These are phyloP conservation scores for Paramecium bursaria DNA, from an alignment of 73 alveolate genomes.

Conservation along the genomic window DNA sequence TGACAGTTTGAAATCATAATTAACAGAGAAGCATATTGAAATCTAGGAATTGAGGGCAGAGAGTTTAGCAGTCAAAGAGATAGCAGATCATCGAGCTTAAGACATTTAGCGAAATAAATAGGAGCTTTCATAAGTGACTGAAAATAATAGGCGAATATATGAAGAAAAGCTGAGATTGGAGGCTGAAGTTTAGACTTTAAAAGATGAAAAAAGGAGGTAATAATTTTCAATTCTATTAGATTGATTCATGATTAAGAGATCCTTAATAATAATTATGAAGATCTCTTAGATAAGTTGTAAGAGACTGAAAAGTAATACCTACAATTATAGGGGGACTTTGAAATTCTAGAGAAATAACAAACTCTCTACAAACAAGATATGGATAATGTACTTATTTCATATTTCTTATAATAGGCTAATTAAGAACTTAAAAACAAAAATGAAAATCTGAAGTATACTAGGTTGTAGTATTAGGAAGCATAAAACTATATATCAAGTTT, in stretches of 20 bases:
- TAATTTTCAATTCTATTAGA: background rate
- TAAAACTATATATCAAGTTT: slow-evolving; percentile 21
- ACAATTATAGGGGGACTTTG: slow-evolving; percentile 5
- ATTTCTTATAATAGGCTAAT: slow-evolving; percentile 1
- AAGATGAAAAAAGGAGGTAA: slow-evolving; percentile 53
- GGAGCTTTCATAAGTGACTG: slow-evolving; percentile 40
- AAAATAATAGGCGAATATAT: slow-evolving; percentile 50
- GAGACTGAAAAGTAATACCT: slow-evolving; percentile 2
- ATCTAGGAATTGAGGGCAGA: slow-evolving; percentile 65
- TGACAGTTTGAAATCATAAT: slow-evolving; percentile 58
- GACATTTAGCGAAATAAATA: slow-evolving; percentile 57
- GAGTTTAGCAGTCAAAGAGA: slow-evolving; percentile 65
- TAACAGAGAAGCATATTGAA: slow-evolving; percentile 69
- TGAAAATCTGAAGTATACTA: slow-evolving; percentile 45
- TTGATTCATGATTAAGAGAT: slow-evolving; percentile 34
- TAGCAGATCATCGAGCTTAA: slow-evolving; percentile 57
- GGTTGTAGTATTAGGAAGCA: slow-evolving; percentile 41
- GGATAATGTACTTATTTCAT: slow-evolving; percentile 8
- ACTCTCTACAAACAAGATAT: background rate
- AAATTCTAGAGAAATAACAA: slow-evolving; percentile 3
- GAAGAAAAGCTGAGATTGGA: slow-evolving; percentile 59
- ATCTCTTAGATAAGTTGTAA: slow-evolving; percentile 27
- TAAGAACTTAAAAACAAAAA: slow-evolving; percentile 21
- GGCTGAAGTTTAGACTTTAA: slow-evolving; percentile 10
- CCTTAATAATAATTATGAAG: slow-evolving; percentile 32